These are phyloP conservation scores for Apodospora peruviana DNA, from an alignment of 495 filamentous ascomycete genomes.

Conservation along the genomic window DNA sequence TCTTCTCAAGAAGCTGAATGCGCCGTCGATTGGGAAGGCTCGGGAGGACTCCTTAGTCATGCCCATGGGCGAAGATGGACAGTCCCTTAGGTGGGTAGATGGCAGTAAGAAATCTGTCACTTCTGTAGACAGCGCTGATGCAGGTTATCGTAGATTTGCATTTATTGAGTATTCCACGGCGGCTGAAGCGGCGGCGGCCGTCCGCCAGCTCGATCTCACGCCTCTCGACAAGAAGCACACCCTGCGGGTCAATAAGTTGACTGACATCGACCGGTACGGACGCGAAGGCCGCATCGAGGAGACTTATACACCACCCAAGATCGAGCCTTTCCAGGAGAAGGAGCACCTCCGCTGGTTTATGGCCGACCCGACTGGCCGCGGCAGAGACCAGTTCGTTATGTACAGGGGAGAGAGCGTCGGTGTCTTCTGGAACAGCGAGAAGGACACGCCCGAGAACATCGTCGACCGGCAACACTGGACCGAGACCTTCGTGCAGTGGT, in stretches of 20 bases:
- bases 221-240: slow-evolving; percentile 94
- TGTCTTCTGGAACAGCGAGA: slow-evolving; percentile 97
- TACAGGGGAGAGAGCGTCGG: slow-evolving; percentile 85
- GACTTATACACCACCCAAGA: slow-evolving; percentile 69
- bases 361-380: slow-evolving; percentile 74
- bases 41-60: slow-evolving; percentile 86
- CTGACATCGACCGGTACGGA: slow-evolving; percentile 94
- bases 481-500: slow-evolving; percentile 96
- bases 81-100: slow-evolving; percentile 38
- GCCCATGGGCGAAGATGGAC: slow-evolving; percentile 77
- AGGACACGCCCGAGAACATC: slow-evolving; percentile 77
- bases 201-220: slow-evolving; percentile 74
- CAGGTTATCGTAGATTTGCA: slow-evolving; percentile 57
- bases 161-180: slow-evolving; percentile 96
- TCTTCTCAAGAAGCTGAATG: slow-evolving; percentile 82
- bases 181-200: slow-evolving; percentile 81
- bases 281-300: slow-evolving; percentile 90
- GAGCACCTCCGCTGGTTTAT: slow-evolving; percentile 95
- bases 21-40: slow-evolving; percentile 74
- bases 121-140: slow-evolving; percentile 9
- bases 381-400: slow-evolving; percentile 90
- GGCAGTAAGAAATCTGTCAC: not conserved
- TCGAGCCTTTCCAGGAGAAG: slow-evolving; percentile 79
- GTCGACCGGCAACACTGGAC: slow-evolving; percentile 94
- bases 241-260: slow-evolving; percentile 92